These are phyloP conservation scores for Aureobasidium zeae DNA, from an alignment of 2,329 filamentous ascomycete species.

Conservation along the genomic window DNA sequence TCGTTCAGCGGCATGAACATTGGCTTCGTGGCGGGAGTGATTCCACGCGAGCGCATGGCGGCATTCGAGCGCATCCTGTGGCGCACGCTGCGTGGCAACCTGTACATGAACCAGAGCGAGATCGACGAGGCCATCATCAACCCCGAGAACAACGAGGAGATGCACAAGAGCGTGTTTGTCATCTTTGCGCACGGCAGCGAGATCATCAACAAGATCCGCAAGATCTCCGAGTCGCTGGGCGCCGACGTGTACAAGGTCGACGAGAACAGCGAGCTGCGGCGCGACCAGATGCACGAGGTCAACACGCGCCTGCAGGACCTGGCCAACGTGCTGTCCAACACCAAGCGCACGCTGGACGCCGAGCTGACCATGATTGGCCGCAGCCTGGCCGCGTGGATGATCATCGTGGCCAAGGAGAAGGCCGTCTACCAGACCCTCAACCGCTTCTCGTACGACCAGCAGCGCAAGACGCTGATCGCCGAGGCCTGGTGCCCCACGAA, in stretches of 20 bases:
- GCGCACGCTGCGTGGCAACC: slow-evolving; percentile 90
- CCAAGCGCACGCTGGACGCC: slow-evolving; percentile 84
- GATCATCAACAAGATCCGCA: slow-evolving; percentile 96
- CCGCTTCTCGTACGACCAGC: slow-evolving; percentile 91
- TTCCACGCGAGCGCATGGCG: slow-evolving; percentile 81
- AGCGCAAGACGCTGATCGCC: slow-evolving; percentile 89
- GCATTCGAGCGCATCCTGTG: slow-evolving; percentile 96
- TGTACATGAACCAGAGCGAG: slow-evolving; percentile 99
- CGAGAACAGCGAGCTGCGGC: slow-evolving; percentile 88
- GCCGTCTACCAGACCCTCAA: slow-evolving; percentile 93
- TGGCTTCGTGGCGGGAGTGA: slow-evolving; percentile 94
- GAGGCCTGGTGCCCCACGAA: slow-evolving; percentile 97
- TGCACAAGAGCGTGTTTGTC: slow-evolving; percentile 97
- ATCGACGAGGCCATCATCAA: slow-evolving; percentile 90
- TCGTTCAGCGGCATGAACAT: slow-evolving; percentile 98
- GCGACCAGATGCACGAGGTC: slow-evolving; percentile 95
- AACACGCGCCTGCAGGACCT: slow-evolving; percentile 88
- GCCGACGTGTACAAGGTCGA: slow-evolving; percentile 95
- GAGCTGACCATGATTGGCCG: slow-evolving; percentile 91
- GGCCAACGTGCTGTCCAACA: slow-evolving; percentile 86
- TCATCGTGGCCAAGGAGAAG: slow-evolving; percentile 97
- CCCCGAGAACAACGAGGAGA: slow-evolving; percentile 80
- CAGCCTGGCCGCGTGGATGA: slow-evolving; percentile 91
- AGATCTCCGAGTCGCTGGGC: slow-evolving; percentile 95
- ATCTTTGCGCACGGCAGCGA: slow-evolving; percentile 99